Conservation (phyloP, 805 yeast genomes). For the Vanderwaltozyma tropicalis region DNA sequence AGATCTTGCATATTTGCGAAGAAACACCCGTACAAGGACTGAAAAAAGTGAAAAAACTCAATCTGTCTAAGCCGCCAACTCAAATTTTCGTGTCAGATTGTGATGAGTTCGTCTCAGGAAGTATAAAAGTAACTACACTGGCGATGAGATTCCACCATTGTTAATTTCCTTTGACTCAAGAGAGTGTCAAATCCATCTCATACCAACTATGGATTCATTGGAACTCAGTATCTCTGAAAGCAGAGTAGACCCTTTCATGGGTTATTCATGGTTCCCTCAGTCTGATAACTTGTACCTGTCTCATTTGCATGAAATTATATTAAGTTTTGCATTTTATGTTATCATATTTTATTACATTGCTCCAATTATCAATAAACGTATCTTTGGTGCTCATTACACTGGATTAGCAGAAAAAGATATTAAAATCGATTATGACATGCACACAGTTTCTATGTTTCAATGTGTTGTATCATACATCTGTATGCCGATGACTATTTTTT, state of each 20-base stretch:
- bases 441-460: conserved; percentile 78
- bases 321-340: conserved; percentile 52
- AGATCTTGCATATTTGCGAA: no score
- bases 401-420: conserved; percentile 33
- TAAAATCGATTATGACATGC: conserved; percentile 73
- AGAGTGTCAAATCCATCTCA: no score
- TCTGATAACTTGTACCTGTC: conserved; percentile 34
- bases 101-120: no score
- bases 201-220: no score
- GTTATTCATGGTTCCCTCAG: conserved; percentile 10
- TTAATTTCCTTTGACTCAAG: no score
- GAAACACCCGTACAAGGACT: no score
- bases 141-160: no score
- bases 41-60: no score
- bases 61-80: no score
- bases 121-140: no score
- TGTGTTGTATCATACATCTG: conserved; percentile 50
- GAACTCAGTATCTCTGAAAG: not conserved
- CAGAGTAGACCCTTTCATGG: conserved; percentile 3
- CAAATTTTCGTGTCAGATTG: no score
- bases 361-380: conserved; percentile 37
- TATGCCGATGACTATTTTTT: conserved; percentile 53
- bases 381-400: conserved; percentile 48
- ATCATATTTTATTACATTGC: conserved; percentile 38
- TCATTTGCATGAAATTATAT: conserved; percentile 67